Conservation (phyloP, 306 rosid genomes). For the Alnus rubra region DNA sequence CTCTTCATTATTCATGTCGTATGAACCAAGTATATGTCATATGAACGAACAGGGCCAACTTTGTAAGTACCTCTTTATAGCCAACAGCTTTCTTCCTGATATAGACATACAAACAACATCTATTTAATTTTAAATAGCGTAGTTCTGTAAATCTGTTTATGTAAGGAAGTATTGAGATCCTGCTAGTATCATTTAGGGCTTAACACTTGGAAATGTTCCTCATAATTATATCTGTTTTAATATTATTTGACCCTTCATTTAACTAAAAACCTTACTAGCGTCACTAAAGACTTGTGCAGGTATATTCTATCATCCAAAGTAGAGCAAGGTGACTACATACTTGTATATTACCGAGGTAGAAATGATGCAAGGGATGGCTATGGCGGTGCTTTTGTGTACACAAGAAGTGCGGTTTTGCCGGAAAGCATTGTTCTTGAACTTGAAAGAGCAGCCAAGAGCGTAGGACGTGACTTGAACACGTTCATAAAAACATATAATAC, state of each 20-base stretch:
- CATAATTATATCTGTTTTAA: slow-evolving; percentile 1
- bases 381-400: slow-evolving; percentile 86
- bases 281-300: slow-evolving; percentile 46
- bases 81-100: no score
- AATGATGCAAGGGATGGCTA: slow-evolving; percentile 99
- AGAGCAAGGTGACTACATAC: slow-evolving; percentile 78
- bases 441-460: slow-evolving; percentile 61
- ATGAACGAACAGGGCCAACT: no score
- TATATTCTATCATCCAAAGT: slow-evolving; percentile 70
- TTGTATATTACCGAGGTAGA: slow-evolving; percentile 85
- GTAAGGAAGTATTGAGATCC: neutral
- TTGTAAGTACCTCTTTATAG: no score
- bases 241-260: slow-evolving; percentile 12
- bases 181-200: no score
- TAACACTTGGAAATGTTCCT: no score
- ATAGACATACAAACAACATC: no score
- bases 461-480: slow-evolving; percentile 75
- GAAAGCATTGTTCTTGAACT: slow-evolving; percentile 77
- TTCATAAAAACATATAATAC: slow-evolving; percentile 78
- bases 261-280: slow-evolving; percentile 2
- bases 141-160: neutral
- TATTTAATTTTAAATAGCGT: no score
- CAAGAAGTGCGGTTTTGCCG: slow-evolving; percentile 83
- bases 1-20: no score
- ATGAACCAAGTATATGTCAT: no score